phyloP scores from a whole-genome alignment of 257 asterid genomes.

The Nicotiana otophora region DNA sequence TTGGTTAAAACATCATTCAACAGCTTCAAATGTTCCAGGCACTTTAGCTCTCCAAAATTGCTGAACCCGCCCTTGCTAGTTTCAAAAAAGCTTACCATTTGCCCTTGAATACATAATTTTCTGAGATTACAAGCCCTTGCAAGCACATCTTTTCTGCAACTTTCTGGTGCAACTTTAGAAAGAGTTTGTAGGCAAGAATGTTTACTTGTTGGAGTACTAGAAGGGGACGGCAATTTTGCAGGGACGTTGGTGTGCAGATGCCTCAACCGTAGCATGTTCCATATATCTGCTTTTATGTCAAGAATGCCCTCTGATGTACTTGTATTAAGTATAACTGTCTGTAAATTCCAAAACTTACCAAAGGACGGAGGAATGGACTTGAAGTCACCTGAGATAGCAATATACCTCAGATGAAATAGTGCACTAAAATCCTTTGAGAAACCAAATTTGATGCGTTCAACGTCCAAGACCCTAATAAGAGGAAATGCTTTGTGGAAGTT shows the following conservation, averaged over 20 bases:
- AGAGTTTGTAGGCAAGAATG: constrained; percentile 3
- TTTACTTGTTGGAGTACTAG: constrained; percentile 12
- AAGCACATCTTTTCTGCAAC: no score
- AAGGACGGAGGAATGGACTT: not conserved
- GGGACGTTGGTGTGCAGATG: constrained; percentile 24
- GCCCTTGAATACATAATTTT: constrained; percentile 47
- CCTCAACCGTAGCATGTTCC: no score
- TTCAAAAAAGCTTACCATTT: constrained; percentile 27
- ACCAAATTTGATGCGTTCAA: not conserved
- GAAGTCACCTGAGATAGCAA: not conserved
- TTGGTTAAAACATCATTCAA: no score
- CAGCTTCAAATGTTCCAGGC: constrained; percentile 28
- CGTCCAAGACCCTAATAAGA: not conserved
- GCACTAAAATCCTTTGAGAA: not conserved
- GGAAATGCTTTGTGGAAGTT: not conserved
- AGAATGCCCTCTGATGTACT: not conserved
- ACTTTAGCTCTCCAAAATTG: constrained; percentile 27
- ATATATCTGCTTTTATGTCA: not conserved
- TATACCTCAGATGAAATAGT: not conserved
- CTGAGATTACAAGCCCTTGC: constrained; percentile 19
- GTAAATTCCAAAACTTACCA: not conserved
- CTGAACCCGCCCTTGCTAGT: constrained; percentile 27
- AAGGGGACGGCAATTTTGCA: constrained; percentile 29
- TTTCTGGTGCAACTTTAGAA: no score
- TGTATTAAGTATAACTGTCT: not conserved